Conservation (phyloP, 306 rosid genomes). For the Casuarina equisetifolia region DNA sequence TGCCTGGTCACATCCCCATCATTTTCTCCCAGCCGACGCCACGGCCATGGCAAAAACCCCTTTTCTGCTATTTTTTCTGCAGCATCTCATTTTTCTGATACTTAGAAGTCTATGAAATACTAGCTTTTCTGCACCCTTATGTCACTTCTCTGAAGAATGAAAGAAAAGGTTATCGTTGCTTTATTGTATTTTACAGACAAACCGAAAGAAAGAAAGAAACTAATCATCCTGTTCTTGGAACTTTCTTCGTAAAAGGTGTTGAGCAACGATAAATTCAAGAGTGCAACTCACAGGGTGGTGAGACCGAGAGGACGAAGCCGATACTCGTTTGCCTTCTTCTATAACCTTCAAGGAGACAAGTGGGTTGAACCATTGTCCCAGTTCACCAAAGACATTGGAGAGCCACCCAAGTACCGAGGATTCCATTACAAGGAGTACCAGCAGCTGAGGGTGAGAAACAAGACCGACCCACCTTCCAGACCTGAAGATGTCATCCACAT, state of each 20-base stretch:
- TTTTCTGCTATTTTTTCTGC: too few relatives aligned
- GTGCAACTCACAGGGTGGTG: slow-evolving; percentile 52
- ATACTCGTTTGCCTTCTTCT: slow-evolving; percentile 45
- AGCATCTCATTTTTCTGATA: too few relatives aligned
- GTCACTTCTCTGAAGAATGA: neutral
- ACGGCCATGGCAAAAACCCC: too few relatives aligned
- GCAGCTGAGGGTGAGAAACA: slow-evolving; percentile 41
- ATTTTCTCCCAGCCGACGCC: too few relatives aligned
- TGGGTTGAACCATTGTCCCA: slow-evolving; percentile 54
- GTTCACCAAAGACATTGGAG: slow-evolving; percentile 47
- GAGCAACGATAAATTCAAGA: slow-evolving; percentile 51
- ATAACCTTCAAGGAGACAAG: slow-evolving; percentile 44
- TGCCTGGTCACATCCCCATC: too few relatives aligned
- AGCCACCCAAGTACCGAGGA: slow-evolving; percentile 47
- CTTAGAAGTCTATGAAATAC: too few relatives aligned
- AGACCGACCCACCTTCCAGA: slow-evolving; percentile 44
- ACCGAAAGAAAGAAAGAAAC: neutral
- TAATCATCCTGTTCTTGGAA: too few relatives aligned
- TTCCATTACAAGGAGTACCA: slow-evolving; percentile 45
- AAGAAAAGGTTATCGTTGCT: neutral
- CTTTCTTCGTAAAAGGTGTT: slow-evolving; percentile 32
- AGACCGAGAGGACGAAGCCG: slow-evolving; percentile 34
- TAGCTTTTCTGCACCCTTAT: too few relatives aligned
- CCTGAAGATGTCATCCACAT: slow-evolving; percentile 45
- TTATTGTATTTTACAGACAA: too few relatives aligned